phyloP scores from a whole-genome alignment of 2,329 filamentous ascomycete species.

The Aspergillus unguis region DNA sequence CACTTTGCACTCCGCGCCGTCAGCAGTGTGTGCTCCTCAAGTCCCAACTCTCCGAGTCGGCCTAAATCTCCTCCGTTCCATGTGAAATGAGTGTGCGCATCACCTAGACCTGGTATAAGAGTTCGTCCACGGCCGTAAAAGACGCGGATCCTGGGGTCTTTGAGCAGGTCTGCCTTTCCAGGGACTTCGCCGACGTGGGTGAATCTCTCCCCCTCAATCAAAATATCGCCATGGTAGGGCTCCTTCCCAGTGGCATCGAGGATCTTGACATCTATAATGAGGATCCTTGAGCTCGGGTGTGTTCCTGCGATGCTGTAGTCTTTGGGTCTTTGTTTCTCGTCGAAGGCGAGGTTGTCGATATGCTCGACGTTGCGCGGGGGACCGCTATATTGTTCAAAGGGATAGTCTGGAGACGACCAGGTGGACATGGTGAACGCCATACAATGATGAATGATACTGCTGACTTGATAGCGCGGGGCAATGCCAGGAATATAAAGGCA shows the following conservation, averaged over 20 bases:
- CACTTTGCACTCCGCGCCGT: conserved; percentile 44
- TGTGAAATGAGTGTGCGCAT: conserved; percentile 44
- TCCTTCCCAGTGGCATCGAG: conserved; percentile 39
- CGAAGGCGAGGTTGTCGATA: conserved; percentile 32
- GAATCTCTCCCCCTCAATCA: conserved; percentile 28
- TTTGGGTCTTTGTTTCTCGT: conserved; percentile 31
- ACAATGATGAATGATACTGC: not conserved
- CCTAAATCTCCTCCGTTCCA: conserved; percentile 49
- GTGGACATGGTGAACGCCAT: not conserved
- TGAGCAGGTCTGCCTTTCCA: conserved; percentile 24
- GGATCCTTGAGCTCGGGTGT: conserved; percentile 28
- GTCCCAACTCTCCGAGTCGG: conserved; percentile 39
- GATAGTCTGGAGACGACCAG: not conserved
- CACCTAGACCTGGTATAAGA: conserved; percentile 50
- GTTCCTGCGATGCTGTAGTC: conserved; percentile 36
- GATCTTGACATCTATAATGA: conserved; percentile 41
- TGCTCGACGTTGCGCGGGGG: conserved; percentile 25
- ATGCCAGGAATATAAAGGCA: not conserved
- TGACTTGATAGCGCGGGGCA: not conserved
- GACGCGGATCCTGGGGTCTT: conserved; percentile 34
- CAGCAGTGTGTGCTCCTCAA: conserved; percentile 50
- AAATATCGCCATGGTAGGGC: conserved; percentile 40
- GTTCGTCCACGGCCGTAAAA: conserved; percentile 44
- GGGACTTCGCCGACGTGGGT: conserved; percentile 34
- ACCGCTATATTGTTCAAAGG: conserved; percentile 17